phyloP scores from a whole-genome alignment of 371 early-diverging fungal species.

The Mortierella sp. region DNA sequence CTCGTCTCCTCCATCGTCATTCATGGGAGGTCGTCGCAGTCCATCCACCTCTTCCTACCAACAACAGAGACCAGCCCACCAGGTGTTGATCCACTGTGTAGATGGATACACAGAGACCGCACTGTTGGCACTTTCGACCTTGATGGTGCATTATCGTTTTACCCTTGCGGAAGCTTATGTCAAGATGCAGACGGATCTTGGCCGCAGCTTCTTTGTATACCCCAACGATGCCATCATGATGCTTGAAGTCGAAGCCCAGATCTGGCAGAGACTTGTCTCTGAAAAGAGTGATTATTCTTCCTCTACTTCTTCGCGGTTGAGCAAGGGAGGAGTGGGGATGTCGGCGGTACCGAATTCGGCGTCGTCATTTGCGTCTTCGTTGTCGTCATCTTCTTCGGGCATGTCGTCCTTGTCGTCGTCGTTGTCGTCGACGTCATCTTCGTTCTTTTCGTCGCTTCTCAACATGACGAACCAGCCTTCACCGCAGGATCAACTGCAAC shows the following conservation, averaged over 20 bases:
- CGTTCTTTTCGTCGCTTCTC: constrained; percentile 45
- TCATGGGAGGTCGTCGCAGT: not conserved
- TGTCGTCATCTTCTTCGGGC: constrained; percentile 17
- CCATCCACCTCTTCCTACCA: not conserved
- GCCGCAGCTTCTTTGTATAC: constrained; percentile 76
- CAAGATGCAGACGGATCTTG: constrained; percentile 63
- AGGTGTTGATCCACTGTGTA: constrained; percentile 71
- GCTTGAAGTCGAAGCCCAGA: constrained; percentile 55
- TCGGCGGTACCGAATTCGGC: not conserved
- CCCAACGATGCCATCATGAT: constrained; percentile 66
- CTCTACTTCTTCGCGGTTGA: not conserved
- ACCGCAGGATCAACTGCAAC: constrained; percentile 6
- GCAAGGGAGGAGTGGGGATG: not conserved
- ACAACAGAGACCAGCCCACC: constrained; percentile 50
- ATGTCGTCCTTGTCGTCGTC: constrained; percentile 38
- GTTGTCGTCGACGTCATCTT: constrained; percentile 34
- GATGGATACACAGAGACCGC: constrained; percentile 78
- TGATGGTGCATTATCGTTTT: constrained; percentile 68
- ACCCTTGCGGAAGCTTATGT: constrained; percentile 73
- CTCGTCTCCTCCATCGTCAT: not conserved
- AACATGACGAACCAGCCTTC: constrained; percentile 24
- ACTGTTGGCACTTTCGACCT: constrained; percentile 63
- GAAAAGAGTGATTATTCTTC: constrained; percentile 20
- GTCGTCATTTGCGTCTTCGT: not conserved
- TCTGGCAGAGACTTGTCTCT: constrained; percentile 48